A percentile compares a stretch with the other conserved stretches of the same genome.
Evolutionary conservation across 2,329 filamentous ascomycete species (phyloP).

Genomic region (Mollisia scopiformis): DNA sequence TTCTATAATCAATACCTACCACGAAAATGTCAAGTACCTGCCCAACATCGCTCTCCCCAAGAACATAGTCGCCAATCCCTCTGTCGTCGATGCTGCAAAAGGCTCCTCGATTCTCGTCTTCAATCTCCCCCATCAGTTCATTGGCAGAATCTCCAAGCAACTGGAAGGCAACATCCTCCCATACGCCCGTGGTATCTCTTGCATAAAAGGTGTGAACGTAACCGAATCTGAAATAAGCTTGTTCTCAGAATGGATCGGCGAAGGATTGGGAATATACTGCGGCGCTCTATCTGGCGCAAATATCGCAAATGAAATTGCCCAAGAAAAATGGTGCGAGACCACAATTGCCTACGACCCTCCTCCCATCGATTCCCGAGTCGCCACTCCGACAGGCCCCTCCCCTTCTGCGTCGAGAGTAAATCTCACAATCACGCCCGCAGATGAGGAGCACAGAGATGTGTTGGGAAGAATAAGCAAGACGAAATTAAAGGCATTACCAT

Average conservation of each 20-base stretch:
- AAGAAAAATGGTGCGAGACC: slow-evolving; percentile 96
- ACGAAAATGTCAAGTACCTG: slow-evolving; percentile 98
- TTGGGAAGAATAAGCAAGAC: slow-evolving; percentile 69
- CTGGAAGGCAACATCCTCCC: slow-evolving; percentile 88
- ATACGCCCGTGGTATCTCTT: slow-evolving; percentile 91
- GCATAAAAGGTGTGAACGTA: slow-evolving; percentile 97
- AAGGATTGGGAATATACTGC: slow-evolving; percentile 91
- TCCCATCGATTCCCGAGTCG: slow-evolving; percentile 79
- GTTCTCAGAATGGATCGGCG: slow-evolving; percentile 94
- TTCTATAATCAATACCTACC: slow-evolving; percentile 82
- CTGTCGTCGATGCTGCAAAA: slow-evolving; percentile 77
- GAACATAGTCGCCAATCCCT: slow-evolving; percentile 85
- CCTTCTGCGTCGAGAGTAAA: slow-evolving; percentile 52
- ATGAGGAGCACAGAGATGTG: slow-evolving; percentile 67
- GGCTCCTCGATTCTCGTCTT: slow-evolving; percentile 90
- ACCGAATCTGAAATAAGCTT: slow-evolving; percentile 82
- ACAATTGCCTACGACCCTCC: slow-evolving; percentile 97
- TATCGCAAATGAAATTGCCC: slow-evolving; percentile 91
- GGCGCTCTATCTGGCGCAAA: slow-evolving; percentile 95
- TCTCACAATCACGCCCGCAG: slow-evolving; percentile 48
- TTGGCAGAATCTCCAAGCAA: slow-evolving; percentile 81
- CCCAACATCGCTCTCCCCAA: slow-evolving; percentile 81
- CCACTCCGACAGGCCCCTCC: slow-evolving; percentile 59
- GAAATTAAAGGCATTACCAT: slow-evolving; percentile 74
- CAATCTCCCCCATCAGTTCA: slow-evolving; percentile 97